These are phyloP conservation scores for Phytophthora pini DNA, from an alignment of 352 stramenopile species.

Conservation along the genomic window DNA sequence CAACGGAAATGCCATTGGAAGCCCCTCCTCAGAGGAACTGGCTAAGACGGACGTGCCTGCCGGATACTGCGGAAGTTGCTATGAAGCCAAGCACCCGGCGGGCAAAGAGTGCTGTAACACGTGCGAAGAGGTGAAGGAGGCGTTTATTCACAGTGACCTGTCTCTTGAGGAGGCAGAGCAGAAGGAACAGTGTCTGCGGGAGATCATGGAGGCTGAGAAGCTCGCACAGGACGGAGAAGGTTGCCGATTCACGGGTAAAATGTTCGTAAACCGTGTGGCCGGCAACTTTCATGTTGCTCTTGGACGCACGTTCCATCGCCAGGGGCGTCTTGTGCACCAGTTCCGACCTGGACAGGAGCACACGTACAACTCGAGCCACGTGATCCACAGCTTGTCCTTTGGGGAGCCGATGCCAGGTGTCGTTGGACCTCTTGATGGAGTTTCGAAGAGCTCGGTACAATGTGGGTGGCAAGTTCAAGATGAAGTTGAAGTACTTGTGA, in stretches of 20 bases:
- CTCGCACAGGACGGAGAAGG: slow-evolving; percentile 82
- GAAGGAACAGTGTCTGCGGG: slow-evolving; percentile 82
- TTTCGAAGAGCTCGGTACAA: slow-evolving; percentile 51
- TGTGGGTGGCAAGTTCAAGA: slow-evolving; percentile 34
- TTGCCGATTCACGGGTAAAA: slow-evolving; percentile 80
- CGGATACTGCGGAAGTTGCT: slow-evolving; percentile 97
- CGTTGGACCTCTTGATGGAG: slow-evolving; percentile 59
- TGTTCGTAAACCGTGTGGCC: slow-evolving; percentile 87
- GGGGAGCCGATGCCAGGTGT: slow-evolving; percentile 55
- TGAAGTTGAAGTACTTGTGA: slow-evolving; percentile 2
- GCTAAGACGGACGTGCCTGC: slow-evolving; percentile 58
- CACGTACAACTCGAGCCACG: slow-evolving; percentile 81
- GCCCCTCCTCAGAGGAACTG: slow-evolving; percentile 47
- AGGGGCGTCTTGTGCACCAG: slow-evolving; percentile 83
- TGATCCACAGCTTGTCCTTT: slow-evolving; percentile 84
- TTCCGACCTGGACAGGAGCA: slow-evolving; percentile 82
- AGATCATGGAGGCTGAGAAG: slow-evolving; percentile 67
- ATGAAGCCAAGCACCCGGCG: slow-evolving; percentile 81
- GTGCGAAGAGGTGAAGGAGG: slow-evolving; percentile 86
- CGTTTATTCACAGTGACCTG: slow-evolving; percentile 75
- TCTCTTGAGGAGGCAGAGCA: slow-evolving; percentile 79
- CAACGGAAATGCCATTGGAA: slow-evolving; percentile 72
- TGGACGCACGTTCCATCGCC: slow-evolving; percentile 80
- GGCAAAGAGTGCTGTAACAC: slow-evolving; percentile 84
- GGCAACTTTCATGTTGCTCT: slow-evolving; percentile 89